Base-by-base conservation (phyloP, 1,284 basidiomycete genomes). In the Gomphus bonarii region DNA sequence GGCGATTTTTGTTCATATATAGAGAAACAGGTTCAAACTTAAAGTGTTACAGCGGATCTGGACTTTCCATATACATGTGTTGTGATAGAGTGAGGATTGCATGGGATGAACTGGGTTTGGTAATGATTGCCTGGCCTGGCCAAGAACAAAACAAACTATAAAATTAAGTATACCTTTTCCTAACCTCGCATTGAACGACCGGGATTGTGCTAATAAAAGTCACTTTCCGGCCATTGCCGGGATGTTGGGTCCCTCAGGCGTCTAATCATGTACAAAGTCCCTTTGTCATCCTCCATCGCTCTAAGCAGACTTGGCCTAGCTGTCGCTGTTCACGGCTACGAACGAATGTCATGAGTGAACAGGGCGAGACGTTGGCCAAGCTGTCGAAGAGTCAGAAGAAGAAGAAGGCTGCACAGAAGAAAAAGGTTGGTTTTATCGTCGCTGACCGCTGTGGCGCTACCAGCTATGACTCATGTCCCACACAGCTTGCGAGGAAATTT, bases 311-410 rank as follows among this genome's bases (percentile, higher is more conserved):
- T 50, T 38, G 49, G 49, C 31, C 31, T 14, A 36, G 49, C 49
- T 36, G 3, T 30, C 38, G 16, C 36, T 53, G 51, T 36, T 57
- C 48, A 50, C 55, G n/a, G 51, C 28, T 35, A 6, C 30, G 14
- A 49, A 14, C 43, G 55, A 42, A 50, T 50, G 55, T 30, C 18
- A 57, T 50, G 38, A 50, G 33, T 57, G 55, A 57, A n/a, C 47
- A 57, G 49, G 55, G 28, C 16, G 55, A 50, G 47, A 2, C 30
- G 5, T 18, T 50, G 38, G 40, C 46, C 43, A 57, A 42, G 44
- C 36, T 57, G 28, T 57, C 55, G 9, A 57, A 57, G 35, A 57
- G 40, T 43, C 55, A 57, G 47, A 57, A 57, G 47, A 57, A 57
- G 43, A 57, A 57, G 55, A 50, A 50, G 49, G 46, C 55, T 20